phyloP scores from a whole-genome alignment of 768 basidiomycete species.

The Astraeus odoratus region DNA sequence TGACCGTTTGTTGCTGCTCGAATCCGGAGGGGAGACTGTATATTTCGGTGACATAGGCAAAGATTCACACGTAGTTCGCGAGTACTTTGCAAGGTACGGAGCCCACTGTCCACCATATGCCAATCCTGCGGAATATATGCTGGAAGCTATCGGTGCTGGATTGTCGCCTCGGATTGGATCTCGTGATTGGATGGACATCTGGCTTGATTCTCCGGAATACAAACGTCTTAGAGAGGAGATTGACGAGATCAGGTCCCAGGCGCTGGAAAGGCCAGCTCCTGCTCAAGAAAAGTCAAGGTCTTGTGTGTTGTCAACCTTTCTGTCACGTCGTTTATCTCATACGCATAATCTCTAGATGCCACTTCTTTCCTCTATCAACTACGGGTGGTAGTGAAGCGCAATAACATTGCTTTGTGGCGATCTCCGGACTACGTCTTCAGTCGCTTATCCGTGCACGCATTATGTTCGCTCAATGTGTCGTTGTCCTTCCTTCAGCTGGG shows the following conservation, averaged over 20 bases:
- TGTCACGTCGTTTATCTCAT: neutral
- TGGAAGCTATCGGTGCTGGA: slow-evolving; percentile 85
- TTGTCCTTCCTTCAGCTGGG: slow-evolving; percentile 77
- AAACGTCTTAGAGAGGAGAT: slow-evolving; percentile 37
- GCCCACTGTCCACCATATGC: slow-evolving; percentile 64
- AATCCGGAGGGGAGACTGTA: slow-evolving; percentile 83
- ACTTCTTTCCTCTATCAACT: slow-evolving; percentile 74
- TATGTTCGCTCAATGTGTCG: slow-evolving; percentile 65
- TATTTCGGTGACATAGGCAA: slow-evolving; percentile 87
- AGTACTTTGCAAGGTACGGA: slow-evolving; percentile 73
- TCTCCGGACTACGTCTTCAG: slow-evolving; percentile 84
- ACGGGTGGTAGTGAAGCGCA: slow-evolving; percentile 55
- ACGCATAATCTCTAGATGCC: slow-evolving; percentile 44
- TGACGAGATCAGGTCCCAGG: slow-evolving; percentile 38
- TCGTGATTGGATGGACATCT: slow-evolving; percentile 82
- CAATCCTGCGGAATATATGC: slow-evolving; percentile 77
- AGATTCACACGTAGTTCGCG: slow-evolving; percentile 58
- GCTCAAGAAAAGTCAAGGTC: slow-evolving; percentile 37
- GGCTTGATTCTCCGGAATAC: slow-evolving; percentile 67
- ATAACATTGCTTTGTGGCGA: slow-evolving; percentile 70
- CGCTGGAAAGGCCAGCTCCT: slow-evolving; percentile 35
- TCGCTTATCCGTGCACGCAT: slow-evolving; percentile 68
- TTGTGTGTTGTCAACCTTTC: slow-evolving; percentile 31
- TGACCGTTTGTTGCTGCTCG: slow-evolving; percentile 60
- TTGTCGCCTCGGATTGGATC: slow-evolving; percentile 64